Evolutionary conservation across 371 early-diverging fungal genomes (phyloP).

Genomic region (Apophysomyces elegans): DNA sequence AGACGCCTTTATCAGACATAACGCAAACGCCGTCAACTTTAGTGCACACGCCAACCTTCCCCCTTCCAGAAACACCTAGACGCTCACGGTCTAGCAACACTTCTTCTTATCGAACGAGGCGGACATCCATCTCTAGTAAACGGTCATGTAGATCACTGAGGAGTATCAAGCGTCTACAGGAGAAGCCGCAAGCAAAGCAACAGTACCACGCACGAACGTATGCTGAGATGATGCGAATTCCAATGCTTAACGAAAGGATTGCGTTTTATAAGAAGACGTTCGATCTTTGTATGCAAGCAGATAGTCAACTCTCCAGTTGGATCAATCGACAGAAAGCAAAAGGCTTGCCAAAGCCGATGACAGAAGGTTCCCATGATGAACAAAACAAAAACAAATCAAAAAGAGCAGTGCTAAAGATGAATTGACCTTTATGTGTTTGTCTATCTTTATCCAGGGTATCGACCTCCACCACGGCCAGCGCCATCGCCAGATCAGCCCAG

Average conservation of each 20-base stretch:
- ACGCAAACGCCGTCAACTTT: too few species aligned
- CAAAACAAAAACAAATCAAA: neutral
- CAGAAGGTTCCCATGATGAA: conserved; percentile 22
- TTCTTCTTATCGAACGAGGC: neutral
- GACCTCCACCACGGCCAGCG: conserved; percentile 25
- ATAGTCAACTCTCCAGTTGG: conserved; percentile 32
- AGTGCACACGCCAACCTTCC: too few species aligned
- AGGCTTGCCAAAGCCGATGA: conserved; percentile 29
- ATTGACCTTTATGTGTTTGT: too few species aligned
- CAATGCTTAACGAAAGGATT: conserved; percentile 37
- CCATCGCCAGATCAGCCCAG: neutral
- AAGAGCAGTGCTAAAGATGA: neutral
- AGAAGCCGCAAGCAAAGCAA: conserved; percentile 14
- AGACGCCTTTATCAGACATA: neutral
- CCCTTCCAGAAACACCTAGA: neutral
- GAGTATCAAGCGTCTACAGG: conserved; percentile 1
- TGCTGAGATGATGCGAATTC: conserved; percentile 46
- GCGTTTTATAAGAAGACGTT: conserved; percentile 41
- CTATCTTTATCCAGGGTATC: conserved; percentile 20
- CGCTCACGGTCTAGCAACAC: conserved; percentile 15
- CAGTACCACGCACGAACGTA: conserved; percentile 36
- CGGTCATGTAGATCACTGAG: conserved; percentile 1
- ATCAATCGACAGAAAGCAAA: conserved; percentile 20
- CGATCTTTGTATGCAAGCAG: conserved; percentile 32
- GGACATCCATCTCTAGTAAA: conserved; percentile 2